Evolutionary conservation across 257 asterid species (phyloP), one percentile per base, ranked within the genome.

Genomic region (Gentiana straminea): DNA sequence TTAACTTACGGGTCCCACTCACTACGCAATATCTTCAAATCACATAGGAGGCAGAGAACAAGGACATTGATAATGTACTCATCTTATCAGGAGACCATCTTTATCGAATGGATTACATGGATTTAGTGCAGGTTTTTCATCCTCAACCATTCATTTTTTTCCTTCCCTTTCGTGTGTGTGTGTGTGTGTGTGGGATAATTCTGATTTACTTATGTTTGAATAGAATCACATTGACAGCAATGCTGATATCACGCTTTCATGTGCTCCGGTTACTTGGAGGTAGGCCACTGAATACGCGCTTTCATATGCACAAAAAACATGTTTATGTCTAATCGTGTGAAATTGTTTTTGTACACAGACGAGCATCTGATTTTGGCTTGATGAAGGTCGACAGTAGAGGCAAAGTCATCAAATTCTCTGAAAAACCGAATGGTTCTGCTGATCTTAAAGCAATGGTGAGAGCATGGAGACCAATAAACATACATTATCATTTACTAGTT

Each of bases 81-180:
- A 87, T 91, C 56, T 70, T 91, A 67, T 82, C 95, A 0, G 98
- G 98, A 35, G 96, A 91, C 73, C 98, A 91, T 63, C 92, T 91
- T 15, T 91, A 91, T 51, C 76, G 98, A 69, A 91, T 91, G 98
- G 96, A 84, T 66, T 91, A 91, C 64, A 84, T 84, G 95, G 97
- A 88, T 64, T 85, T 92, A 51, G 68, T 88, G 73, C 97, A 88
- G 97, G 97, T 82, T 66, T 69, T 67, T 12, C n/a, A 47, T 62
- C 62, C 59, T 54, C 3, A 52, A 36, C 54, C 46, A 41, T 46
- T 36, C 1, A 13, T n/a, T 33, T 5, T 13, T 59, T 47, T 41
- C 2, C 46, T 41, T 41, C 46, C 2, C 8, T 39, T 39, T 39
- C 8, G 45, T 39, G 5, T 7, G 34, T 39, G 5, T 39, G 45